Conservation (phyloP, 2,329 filamentous ascomycete genomes). For the Moelleriella libera region DNA sequence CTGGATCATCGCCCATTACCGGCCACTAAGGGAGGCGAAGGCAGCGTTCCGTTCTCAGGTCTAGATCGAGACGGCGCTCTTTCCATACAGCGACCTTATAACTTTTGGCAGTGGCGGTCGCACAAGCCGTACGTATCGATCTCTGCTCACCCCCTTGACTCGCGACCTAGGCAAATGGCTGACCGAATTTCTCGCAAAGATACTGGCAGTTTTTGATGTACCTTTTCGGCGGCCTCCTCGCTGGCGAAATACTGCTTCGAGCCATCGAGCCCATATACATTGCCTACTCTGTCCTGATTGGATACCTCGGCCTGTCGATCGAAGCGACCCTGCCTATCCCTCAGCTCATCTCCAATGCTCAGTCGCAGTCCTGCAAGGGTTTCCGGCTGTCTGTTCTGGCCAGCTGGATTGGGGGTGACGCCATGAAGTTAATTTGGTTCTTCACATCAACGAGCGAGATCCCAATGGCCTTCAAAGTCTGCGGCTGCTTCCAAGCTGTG, state of each 20-base stretch:
- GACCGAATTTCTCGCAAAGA: slow-evolving; percentile 11
- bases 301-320: slow-evolving; percentile 61
- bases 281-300: slow-evolving; percentile 53
- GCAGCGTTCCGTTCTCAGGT: slow-evolving; percentile 47
- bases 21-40: slow-evolving; percentile 45
- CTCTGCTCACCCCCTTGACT: neutral
- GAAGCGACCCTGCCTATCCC: slow-evolving; percentile 74
- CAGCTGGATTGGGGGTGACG: slow-evolving; percentile 68
- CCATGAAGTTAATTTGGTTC: slow-evolving; percentile 83
- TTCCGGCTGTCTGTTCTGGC: slow-evolving; percentile 63
- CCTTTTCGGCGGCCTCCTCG: slow-evolving; percentile 45
- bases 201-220: slow-evolving; percentile 71
- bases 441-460: slow-evolving; percentile 57
- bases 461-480: slow-evolving; percentile 68
- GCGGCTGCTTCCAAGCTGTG: slow-evolving; percentile 64
- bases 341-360: slow-evolving; percentile 60
- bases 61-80: slow-evolving; percentile 21
- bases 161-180: neutral
- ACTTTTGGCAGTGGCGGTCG: slow-evolving; percentile 73
- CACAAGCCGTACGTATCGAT: slow-evolving; percentile 42
- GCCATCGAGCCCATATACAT: slow-evolving; percentile 42
- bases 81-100: slow-evolving; percentile 46
- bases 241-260: slow-evolving; percentile 53
- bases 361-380: slow-evolving; percentile 57
- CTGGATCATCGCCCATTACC: slow-evolving; percentile 51